Evolutionary conservation across 495 filamentous ascomycete species (phyloP).

Genomic region (Immersiella caudata): DNA sequence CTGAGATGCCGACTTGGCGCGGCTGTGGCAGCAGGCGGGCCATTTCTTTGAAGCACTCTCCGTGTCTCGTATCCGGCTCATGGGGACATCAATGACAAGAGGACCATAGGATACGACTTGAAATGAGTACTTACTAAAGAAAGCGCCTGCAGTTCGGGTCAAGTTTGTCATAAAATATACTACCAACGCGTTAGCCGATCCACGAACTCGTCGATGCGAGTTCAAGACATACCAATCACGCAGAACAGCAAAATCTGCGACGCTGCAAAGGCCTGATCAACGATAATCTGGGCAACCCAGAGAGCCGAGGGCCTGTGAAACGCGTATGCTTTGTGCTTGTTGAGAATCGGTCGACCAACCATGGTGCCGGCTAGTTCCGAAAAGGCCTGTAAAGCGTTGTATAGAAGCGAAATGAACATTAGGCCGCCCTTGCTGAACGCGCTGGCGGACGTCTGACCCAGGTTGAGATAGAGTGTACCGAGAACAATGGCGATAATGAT

Average conservation of each 20-base stretch:
- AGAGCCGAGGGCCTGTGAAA: constrained; percentile 79
- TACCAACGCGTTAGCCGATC: neutral
- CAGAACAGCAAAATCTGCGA: constrained; percentile 69
- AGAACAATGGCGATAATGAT: constrained; percentile 76
- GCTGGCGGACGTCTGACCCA: constrained; percentile 64
- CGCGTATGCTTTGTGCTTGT: constrained; percentile 77
- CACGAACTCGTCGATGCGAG: neutral
- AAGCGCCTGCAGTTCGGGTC: constrained; percentile 66
- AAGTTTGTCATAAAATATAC: constrained; percentile 82
- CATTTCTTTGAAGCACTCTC: too few relatives aligned
- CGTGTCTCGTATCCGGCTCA: too few relatives aligned
- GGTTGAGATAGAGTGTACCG: constrained; percentile 76
- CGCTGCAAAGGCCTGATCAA: constrained; percentile 73
- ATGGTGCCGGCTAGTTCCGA: constrained; percentile 71
- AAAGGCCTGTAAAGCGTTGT: constrained; percentile 82
- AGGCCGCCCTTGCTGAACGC: constrained; percentile 79
- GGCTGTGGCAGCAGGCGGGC: too few relatives aligned
- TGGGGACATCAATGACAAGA: too few relatives aligned
- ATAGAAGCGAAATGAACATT: constrained; percentile 72
- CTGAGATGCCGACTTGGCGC: too few relatives aligned
- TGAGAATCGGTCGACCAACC: constrained; percentile 72
- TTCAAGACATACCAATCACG: constrained; percentile 50
- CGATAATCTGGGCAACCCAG: constrained; percentile 77
- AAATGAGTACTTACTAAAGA: constrained; percentile 55
- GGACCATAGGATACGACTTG: neutral